These are phyloP conservation scores for Chrysosporium queenslandicum DNA, from an alignment of 2,329 filamentous ascomycete species.

Conservation along the genomic window DNA sequence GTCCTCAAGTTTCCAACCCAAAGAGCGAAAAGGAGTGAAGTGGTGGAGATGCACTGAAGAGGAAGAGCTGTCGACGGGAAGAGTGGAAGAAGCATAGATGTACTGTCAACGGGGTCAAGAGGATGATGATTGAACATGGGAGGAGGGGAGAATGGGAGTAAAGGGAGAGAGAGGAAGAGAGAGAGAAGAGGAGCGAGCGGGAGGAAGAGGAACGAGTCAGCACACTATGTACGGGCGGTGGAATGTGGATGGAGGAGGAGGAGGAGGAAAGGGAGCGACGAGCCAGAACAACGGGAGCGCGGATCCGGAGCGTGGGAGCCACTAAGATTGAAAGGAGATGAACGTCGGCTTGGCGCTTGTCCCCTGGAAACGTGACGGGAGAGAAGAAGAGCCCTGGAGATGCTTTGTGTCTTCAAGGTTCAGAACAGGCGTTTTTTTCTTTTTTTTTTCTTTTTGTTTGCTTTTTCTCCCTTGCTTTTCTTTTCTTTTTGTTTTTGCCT, in stretches of 20 bases:
- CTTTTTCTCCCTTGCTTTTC: not conserved
- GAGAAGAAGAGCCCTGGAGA: too few species aligned
- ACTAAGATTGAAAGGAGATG: slow-evolving; percentile 21
- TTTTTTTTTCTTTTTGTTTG: not conserved
- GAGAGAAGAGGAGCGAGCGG: slow-evolving; percentile 15
- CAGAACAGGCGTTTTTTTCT: not conserved
- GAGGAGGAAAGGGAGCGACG: slow-evolving; percentile 23
- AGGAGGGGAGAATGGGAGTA: slow-evolving; percentile 2
- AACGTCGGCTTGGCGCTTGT: slow-evolving; percentile 8
- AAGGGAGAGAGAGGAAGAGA: slow-evolving; percentile 12
- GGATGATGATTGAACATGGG: not conserved
- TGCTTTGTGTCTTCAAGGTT: too few species aligned
- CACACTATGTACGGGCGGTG: not conserved
- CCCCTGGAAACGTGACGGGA: slow-evolving; percentile 15
- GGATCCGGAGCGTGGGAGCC: slow-evolving; percentile 29
- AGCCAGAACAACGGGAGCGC: slow-evolving; percentile 28
- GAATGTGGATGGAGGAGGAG: slow-evolving; percentile 19
- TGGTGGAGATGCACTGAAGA: not conserved
- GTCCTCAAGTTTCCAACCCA: not conserved
- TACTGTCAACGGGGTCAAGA: not conserved
- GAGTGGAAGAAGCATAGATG: not conserved
- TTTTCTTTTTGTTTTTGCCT: too few species aligned
- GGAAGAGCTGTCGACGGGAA: not conserved
- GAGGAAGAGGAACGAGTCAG: slow-evolving; percentile 4
- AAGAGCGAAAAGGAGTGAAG: slow-evolving; percentile 17